Evolutionary conservation across 2,329 filamentous ascomycete species (phyloP), one percentile per base, ranked within the genome.

Genomic region (Fusarium chuoi): DNA sequence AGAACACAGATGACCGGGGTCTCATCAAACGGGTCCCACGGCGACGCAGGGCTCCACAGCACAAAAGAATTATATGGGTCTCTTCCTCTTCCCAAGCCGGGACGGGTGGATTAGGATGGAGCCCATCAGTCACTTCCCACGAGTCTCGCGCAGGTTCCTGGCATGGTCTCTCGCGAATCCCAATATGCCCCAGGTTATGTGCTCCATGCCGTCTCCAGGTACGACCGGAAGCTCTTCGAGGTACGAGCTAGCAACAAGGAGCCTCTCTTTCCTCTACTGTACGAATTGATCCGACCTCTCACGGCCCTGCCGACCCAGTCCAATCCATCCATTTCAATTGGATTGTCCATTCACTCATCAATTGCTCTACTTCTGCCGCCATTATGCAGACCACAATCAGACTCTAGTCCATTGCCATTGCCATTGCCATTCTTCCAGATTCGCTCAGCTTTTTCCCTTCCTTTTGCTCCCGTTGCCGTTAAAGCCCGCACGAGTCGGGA

Each of bases 251-350:
- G 73, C 68, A 75, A 69, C 77, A 73, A 72, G 61, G 39, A 55
- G 28, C 58, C 33, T 41, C 56, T 44, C 65, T 51, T 69, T 28
- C 18, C 44, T 42, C 33, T 62, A 78, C 76, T 54, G 76, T 79
- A 77, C 70, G 77, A 79, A 79, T 79, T 78, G 77, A 62, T 30
- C 54, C 62, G 52, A 64, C 58, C 60, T 64, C 66, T 67, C 70
- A 78, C 77, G 77, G 75, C 64, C 70, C 69, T 70, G 59, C 73
- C 76, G 72, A 67, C 55, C 60, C 65, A 64, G 46, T 64, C 36
- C 36, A 64, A 42, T 64, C 30, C 45, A 28, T 36, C 62, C 62
- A 55, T 39, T 41, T 55, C 51, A n/a, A 41, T 41, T 55, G 51
- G 18, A 68, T 69, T 71, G 65, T 56, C 62, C 62, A 61, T 44